Conservation (phyloP, 2,329 filamentous ascomycete genomes). For the Trichoderma afroharzianum region DNA sequence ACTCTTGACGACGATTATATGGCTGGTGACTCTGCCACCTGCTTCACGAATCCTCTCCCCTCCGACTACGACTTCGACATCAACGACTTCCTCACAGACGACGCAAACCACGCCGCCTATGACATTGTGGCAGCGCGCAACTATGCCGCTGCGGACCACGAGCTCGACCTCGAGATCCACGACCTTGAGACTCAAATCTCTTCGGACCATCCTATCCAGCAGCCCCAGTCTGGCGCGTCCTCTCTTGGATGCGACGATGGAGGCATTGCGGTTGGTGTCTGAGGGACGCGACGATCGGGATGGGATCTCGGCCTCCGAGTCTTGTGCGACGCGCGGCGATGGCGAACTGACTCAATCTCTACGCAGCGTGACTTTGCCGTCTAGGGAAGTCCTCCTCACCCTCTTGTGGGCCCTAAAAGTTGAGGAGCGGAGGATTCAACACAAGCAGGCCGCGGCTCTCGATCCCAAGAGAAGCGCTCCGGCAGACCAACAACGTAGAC, state of each 20-base stretch:
- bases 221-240: conserved; percentile 72
- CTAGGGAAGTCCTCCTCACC: conserved; percentile 46
- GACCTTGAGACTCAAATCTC: conserved; percentile 58
- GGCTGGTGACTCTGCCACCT: conserved; percentile 56
- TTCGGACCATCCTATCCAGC: conserved; percentile 66
- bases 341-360: conserved; percentile 36
- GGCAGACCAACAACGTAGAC: conserved; percentile 17
- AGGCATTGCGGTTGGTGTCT: conserved; percentile 68
- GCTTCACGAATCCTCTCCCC: conserved; percentile 36
- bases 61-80: conserved; percentile 47
- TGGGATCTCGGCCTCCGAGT: conserved; percentile 34
- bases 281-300: conserved; percentile 49
- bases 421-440: conserved; percentile 38
- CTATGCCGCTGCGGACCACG: conserved; percentile 51
- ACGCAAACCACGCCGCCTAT: conserved; percentile 42
- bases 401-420: conserved; percentile 45
- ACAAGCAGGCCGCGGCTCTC: conserved; percentile 23
- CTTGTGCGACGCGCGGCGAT: conserved; percentile 37
- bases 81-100: conserved; percentile 54
- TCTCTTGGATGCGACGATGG: conserved; percentile 69
- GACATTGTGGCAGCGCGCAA: conserved; percentile 48
- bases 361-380: conserved; percentile 39
- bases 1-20: conserved; percentile 65
- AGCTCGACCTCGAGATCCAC: conserved; percentile 50
- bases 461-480: conserved; percentile 26